Evolutionary conservation across 345 rosid genomes (phyloP).

Genomic region (Tarenaya hassleriana): DNA sequence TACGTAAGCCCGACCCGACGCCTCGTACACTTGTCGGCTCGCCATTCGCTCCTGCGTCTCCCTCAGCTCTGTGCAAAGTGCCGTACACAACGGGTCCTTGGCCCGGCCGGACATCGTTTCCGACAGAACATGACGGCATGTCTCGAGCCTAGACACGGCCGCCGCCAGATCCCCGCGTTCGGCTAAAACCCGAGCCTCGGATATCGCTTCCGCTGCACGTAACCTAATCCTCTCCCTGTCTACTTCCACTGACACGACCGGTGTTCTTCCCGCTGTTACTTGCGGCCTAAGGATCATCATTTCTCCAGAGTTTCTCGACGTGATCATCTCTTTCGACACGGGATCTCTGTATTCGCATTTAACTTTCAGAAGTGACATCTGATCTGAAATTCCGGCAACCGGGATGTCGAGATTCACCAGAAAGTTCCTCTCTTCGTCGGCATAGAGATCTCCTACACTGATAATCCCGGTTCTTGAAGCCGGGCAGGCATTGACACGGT

Average conservation of each 20-base stretch:
- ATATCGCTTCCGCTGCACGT: constrained; percentile 84
- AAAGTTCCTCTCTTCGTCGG: constrained; percentile 94
- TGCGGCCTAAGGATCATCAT: constrained; percentile 54
- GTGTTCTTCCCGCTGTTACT: constrained; percentile 29
- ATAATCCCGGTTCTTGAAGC: constrained; percentile 50
- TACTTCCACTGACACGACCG: constrained; percentile 66
- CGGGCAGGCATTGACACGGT: constrained; percentile 32
- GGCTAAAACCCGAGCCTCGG: constrained; percentile 76
- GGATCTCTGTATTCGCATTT: constrained; percentile 61
- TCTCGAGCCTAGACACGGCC: constrained; percentile 69
- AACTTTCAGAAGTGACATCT: constrained; percentile 60
- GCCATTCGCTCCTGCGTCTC: constrained; percentile 97
- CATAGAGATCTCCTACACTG: constrained; percentile 83
- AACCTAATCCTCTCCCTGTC: constrained; percentile 83
- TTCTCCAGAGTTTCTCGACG: constrained; percentile 37
- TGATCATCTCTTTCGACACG: constrained; percentile 46
- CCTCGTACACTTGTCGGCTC: constrained; percentile 66
- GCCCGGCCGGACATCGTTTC: constrained; percentile 57
- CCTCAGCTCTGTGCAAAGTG: constrained; percentile 74
- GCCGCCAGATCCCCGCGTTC: constrained; percentile 58
- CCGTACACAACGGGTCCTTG: constrained; percentile 55
- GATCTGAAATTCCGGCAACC: constrained; percentile 33
- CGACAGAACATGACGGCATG: constrained; percentile 43
- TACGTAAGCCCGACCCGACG: constrained; percentile 86
- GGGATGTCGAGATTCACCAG: constrained; percentile 73